phyloP scores from a whole-genome alignment of 202 grass and related monocot genomes.

The Eragrostis tef region DNA sequence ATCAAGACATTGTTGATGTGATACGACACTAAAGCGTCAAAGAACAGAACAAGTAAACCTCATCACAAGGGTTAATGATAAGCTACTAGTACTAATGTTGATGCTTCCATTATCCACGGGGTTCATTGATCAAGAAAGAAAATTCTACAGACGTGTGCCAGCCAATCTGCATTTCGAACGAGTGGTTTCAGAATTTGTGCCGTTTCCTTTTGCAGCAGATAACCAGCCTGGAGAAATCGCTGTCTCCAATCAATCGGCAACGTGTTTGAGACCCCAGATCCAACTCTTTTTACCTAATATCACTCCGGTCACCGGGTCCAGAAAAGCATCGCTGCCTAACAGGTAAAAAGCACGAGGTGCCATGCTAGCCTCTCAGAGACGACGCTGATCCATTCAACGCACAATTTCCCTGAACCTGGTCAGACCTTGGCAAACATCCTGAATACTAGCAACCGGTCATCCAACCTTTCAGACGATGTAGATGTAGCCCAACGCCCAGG shows the following conservation, averaged over 20 bases:
- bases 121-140: not conserved
- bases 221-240: not conserved
- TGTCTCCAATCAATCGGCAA: not conserved
- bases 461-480: not conserved
- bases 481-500: not conserved
- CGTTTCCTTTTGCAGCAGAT: not conserved
- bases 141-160: not conserved
- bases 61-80: not conserved
- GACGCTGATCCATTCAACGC: not conserved
- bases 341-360: conserved; percentile 26
- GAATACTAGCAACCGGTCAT: not conserved
- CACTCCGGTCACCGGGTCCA: not conserved
- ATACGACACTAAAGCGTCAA: not conserved
- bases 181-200: not conserved
- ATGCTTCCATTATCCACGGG: not conserved
- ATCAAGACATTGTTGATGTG: not conserved
- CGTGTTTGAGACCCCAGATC: not conserved
- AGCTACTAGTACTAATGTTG: not conserved
- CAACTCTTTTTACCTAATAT: not conserved
- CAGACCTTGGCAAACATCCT: conserved; percentile 19
- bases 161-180: no score
- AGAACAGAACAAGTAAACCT: not conserved
- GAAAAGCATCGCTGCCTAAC: not conserved
- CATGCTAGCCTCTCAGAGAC: not conserved
- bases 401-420: conserved; percentile 33